phyloP scores from a whole-genome alignment of 768 basidiomycete species.

The Phylloporus sp. region DNA sequence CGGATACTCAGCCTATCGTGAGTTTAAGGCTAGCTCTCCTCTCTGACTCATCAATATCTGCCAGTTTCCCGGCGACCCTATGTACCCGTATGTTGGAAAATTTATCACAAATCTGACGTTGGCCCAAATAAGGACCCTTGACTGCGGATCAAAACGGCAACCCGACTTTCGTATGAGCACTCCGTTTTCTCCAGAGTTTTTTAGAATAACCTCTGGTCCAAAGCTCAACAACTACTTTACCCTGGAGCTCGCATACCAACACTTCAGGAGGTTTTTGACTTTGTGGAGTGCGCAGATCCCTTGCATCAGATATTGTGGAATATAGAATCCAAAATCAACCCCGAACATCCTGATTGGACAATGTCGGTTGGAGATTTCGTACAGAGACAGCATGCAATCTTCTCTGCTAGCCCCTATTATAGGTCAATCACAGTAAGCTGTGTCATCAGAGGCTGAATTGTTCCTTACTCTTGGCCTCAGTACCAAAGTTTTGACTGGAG shows the following conservation, averaged over 20 bases:
- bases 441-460: background rate
- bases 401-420: conserved; percentile 56
- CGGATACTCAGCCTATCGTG: conserved; percentile 63
- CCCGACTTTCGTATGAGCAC: conserved; percentile 49
- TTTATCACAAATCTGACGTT: conserved; percentile 71
- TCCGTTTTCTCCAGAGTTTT: background rate
- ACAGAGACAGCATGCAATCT: conserved; percentile 51
- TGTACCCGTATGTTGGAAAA: conserved; percentile 74
- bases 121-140: conserved; percentile 72
- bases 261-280: conserved; percentile 67
- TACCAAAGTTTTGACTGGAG: conserved; percentile 85
- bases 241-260: conserved; percentile 71
- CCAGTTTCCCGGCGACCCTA: conserved; percentile 53
- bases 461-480: conserved; percentile 31
- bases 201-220: background rate
- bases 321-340: conserved; percentile 73
- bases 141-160: conserved; percentile 70
- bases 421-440: conserved; percentile 55
- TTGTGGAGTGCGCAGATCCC: conserved; percentile 69
- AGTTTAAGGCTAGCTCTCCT: conserved; percentile 13
- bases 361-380: conserved; percentile 57
- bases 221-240: conserved; percentile 61
- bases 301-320: conserved; percentile 61
- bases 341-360: conserved; percentile 49
- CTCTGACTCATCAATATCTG: background rate